Base-by-base conservation (phyloP, 1,139 yeast species). In the Lodderomyces parapsilosis region DNA sequence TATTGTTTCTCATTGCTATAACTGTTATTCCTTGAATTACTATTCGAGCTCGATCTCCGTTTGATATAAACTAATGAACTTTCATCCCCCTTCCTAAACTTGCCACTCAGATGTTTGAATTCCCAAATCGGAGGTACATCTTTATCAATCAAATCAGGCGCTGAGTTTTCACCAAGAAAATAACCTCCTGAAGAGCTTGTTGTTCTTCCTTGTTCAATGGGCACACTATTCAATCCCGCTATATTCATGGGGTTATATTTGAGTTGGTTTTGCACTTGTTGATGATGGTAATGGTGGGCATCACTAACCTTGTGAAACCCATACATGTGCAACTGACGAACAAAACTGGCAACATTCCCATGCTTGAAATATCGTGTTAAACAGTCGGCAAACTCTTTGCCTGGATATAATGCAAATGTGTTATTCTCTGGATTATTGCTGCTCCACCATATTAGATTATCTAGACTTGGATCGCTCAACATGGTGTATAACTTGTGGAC, bases 61-160 rank as follows among this genome's bases (percentile, higher is more conserved):
- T 85, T 87, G 52, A 88, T 88, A 39, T 76, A 72, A 11, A 80
- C 69, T 43, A 88, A 66, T 9, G 82, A 72, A 37, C 75, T 81
- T 46, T 82, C 80, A 57, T 90, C 93, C 44, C 88, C 90, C 47
- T 87, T 83, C 53, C 75, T 78, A 63, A 91, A 91, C 46, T 74
- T 68, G 6, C 94, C 96, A 33, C 83, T 79, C 37, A 86, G 81
- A 58, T 91, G 99, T 50, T 84, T 83, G 65, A 91, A 91, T 62
- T 88, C 96, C 98, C 98, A 91, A 4, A 77, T 57, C 48, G 71
- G 65, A 19, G 64, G 62, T 31, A 53, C 46, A 43, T 59, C 66
- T 41, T 63, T 57, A 39, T 61, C 65, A 33, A 28, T 15, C 15
- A 18, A 19, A 18, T 36, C 31, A 6, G 27, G 9, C 6, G 18